Base-by-base conservation (phyloP, 140 eudicot species). In the Anethum foeniculum region DNA sequence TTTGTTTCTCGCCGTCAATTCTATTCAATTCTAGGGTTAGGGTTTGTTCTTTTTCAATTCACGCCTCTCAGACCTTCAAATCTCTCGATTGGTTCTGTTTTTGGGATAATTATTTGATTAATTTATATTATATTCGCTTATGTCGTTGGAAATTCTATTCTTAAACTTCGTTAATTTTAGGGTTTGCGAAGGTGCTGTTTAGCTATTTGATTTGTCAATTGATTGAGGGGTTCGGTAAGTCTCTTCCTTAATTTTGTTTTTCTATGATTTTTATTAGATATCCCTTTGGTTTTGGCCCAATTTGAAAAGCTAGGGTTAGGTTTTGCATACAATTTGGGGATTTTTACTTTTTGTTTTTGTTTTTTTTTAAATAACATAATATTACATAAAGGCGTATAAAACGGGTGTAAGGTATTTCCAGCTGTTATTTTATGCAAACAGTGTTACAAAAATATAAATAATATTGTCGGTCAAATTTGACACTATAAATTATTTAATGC, bases 251-350 rank as follows among this genome's bases (percentile, higher is more conserved):
- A 82, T 87, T 74, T 21, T 46, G 36, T 38, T 13, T 46, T 67
- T 19, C 0, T 9, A 44, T 6, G 52, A 75, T 27, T 23, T 47
- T 65, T 62, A 0, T 8, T 4, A 30, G 5, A 25, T 9, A 36
- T 58, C 11, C 75, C 72, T 30, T 58, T 11, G 74, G 79, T 86
- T 60, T 83, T 21, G 6, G 46, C 1, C 76, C 5, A 21, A 58
- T 82, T 21, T 85, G n/a, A 38, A 75, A 65, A 60, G 13, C 78
- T 88, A 90, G 94, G 92, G 89, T 85, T 46, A 75, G 79, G 62
- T 25, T 88, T 79, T 60, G 14, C 12, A 54, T 47, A 0, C 52
- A 47, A 47, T 47, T 75, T 75, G 79, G 79, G 79, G 79, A 27
- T 46, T 44, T 75, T 75, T 28, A 0, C 8, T 60, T 25, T 25